These are phyloP conservation scores for Kondoa malvinella DNA, from an alignment of 768 basidiomycete species.

Conservation along the genomic window DNA sequence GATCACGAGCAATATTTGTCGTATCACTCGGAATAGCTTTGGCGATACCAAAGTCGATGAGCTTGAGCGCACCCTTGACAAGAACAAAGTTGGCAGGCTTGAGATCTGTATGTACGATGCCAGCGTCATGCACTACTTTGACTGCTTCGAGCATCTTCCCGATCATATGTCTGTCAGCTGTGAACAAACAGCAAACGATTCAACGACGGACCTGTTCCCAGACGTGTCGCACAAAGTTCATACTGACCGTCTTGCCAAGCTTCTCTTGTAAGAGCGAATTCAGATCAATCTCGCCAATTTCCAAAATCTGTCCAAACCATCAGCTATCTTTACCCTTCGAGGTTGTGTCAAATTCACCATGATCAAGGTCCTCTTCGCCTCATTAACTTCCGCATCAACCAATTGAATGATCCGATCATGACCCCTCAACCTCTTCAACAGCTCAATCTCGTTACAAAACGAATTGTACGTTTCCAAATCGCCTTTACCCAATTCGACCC, in stretches of 20 bases:
- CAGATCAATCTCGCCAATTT: constrained; percentile 87
- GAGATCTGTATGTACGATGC: constrained; percentile 94
- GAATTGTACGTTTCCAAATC: constrained; percentile 76
- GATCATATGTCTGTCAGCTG: not conserved
- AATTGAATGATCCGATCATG: constrained; percentile 81
- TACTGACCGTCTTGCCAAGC: constrained; percentile 64
- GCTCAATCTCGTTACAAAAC: constrained; percentile 89
- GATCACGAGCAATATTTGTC: constrained; percentile 91
- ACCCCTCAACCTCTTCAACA: constrained; percentile 83
- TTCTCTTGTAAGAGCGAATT: constrained; percentile 68
- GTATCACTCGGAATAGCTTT: constrained; percentile 98
- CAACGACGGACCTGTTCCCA: constrained; percentile 69
- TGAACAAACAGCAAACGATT: not conserved
- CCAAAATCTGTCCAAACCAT: constrained; percentile 49
- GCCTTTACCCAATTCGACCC: constrained; percentile 72
- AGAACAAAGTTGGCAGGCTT: constrained; percentile 98
- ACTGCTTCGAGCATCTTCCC: constrained; percentile 98
- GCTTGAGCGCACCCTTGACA: constrained; percentile 81
- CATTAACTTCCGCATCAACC: constrained; percentile 76
- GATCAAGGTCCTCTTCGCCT: constrained; percentile 56
- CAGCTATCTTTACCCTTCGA: too few relatives aligned
- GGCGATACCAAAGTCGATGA: constrained; percentile 99
- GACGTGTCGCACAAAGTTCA: constrained; percentile 86
- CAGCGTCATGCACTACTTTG: constrained; percentile 94
- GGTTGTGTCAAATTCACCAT: constrained; percentile 35